Conservation (phyloP, 2,329 filamentous ascomycete species). For the Stagonosporopsis vannaccii region DNA sequence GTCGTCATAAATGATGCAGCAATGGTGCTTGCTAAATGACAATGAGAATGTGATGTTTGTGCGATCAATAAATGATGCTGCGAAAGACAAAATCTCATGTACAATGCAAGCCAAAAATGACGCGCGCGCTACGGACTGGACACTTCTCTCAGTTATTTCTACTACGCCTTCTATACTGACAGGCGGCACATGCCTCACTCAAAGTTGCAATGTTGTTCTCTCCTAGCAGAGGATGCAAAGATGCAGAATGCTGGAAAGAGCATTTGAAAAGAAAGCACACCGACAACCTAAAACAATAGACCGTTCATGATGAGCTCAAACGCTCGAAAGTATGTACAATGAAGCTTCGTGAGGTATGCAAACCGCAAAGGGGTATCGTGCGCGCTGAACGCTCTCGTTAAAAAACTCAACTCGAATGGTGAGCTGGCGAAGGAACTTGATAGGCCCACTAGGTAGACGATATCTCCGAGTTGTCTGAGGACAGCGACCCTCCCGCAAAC, state of each 20-base stretch:
- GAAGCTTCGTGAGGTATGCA: conserved; percentile 9
- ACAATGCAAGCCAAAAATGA: background rate
- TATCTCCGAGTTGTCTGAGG: conserved; percentile 12
- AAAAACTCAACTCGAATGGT: conserved; percentile 1
- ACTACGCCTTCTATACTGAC: background rate
- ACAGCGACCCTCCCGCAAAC: conserved; percentile 13
- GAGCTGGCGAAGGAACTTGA: background rate
- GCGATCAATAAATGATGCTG: background rate
- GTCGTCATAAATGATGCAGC: background rate
- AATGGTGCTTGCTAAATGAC: background rate
- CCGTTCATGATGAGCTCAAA: background rate
- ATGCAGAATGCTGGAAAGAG: background rate
- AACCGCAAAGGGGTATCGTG: conserved; percentile 17
- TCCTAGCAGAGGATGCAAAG: background rate
- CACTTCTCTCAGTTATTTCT: background rate
- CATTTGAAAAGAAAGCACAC: background rate
- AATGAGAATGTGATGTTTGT: background rate
- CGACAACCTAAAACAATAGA: background rate
- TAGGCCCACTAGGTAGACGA: background rate
- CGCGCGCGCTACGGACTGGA: no score
- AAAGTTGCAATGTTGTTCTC: no score
- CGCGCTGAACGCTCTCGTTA: conserved; percentile 18
- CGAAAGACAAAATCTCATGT: background rate
- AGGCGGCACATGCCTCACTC: background rate
- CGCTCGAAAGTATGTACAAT: conserved; percentile 7